Base-by-base conservation (phyloP, 1,139 yeast genomes). In the Suhomyces terraborum region DNA sequence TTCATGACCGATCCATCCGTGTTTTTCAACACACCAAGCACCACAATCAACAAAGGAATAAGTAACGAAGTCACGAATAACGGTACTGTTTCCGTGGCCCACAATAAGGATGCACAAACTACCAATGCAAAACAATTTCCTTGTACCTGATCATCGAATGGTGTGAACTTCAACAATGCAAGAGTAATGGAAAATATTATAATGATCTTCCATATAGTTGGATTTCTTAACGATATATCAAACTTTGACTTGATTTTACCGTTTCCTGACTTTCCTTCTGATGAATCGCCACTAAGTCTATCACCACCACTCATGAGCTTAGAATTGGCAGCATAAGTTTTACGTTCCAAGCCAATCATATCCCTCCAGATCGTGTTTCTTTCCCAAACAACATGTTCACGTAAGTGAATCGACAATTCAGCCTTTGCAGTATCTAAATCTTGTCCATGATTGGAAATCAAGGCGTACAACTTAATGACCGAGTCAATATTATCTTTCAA, bases 371-470 rank as follows among this genome's bases (percentile, higher is more conserved):
- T 82, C 0, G 86, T 82, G 47, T 81, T 79, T 62, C 88, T 70
- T 58, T 82, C 88, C 84, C 88, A 83, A 8, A 83, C 87, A 38
- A 83, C 84, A 54, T 82, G 87, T 48, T 83, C 88, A 55, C 86
- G 75, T 45, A 83, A 65, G 52, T 77, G 82, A 4, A 83, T 73
- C 38, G 82, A 79, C 48, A 83, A 66, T 51, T 79, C 83, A 9
- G 66, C 55, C 46, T 62, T 67, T 4, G 79, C 73, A 13, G 66
- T 52, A 42, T 73, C 77, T 32, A 70, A 58, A 50, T 69, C 74
- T 31, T 59, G 57, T 1, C 65, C 56, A 43, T 71, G 76, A 48
- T 67, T 70, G 50, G 76, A 71, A 13, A 73, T 67, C 31, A 70
- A 53, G 10, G 75, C 74, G 45, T 72, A 73, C 27, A 71, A 58